phyloP scores from a whole-genome alignment of 108 stramenopile genomes.

The Seminavis robusta region DNA sequence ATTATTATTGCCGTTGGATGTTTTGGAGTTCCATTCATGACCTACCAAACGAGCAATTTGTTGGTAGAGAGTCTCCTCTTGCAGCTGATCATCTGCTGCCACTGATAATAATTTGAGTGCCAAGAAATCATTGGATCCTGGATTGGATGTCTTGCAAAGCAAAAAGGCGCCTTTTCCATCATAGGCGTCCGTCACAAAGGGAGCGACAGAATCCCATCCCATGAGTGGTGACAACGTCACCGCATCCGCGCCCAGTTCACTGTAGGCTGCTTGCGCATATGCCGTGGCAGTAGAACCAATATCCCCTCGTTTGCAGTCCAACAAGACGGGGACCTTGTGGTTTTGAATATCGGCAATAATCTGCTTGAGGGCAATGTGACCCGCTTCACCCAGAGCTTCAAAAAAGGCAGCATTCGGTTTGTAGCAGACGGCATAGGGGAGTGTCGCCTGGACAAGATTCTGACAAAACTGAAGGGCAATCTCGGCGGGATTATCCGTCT shows the following conservation, averaged over 20 bases:
- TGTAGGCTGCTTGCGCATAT: conserved; percentile 90
- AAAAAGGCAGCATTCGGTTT: conserved; percentile 99
- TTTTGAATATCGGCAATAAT: conserved; percentile 65
- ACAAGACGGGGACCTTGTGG: conserved; percentile 76
- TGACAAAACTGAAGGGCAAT: conserved; percentile 87
- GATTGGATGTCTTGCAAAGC: conserved; percentile 99
- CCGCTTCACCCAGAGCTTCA: conserved; percentile 88
- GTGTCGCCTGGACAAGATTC: conserved; percentile 88
- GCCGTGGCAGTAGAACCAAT: conserved; percentile 94
- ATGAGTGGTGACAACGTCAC: conserved; percentile 95
- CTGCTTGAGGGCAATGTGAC: conserved; percentile 64
- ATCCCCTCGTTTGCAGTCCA: conserved; percentile 97
- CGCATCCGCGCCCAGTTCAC: conserved; percentile 80
- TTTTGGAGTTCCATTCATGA: conserved; percentile 55
- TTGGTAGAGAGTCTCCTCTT: conserved; percentile 72
- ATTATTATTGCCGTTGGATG: conserved; percentile 7
- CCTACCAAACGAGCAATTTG: conserved; percentile 75
- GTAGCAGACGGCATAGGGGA: conserved; percentile 80
- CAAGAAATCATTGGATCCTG: conserved; percentile 89
- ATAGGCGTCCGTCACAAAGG: conserved; percentile 89
- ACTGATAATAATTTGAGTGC: conserved; percentile 55
- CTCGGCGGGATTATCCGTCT: conserved; percentile 22
- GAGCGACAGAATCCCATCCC: conserved; percentile 95
- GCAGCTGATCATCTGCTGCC: too few species aligned
- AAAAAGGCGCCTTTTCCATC: conserved; percentile 88